These are phyloP conservation scores for Cystobasidium pallidum DNA, from an alignment of 1,284 basidiomycete genomes.

Conservation along the genomic window DNA sequence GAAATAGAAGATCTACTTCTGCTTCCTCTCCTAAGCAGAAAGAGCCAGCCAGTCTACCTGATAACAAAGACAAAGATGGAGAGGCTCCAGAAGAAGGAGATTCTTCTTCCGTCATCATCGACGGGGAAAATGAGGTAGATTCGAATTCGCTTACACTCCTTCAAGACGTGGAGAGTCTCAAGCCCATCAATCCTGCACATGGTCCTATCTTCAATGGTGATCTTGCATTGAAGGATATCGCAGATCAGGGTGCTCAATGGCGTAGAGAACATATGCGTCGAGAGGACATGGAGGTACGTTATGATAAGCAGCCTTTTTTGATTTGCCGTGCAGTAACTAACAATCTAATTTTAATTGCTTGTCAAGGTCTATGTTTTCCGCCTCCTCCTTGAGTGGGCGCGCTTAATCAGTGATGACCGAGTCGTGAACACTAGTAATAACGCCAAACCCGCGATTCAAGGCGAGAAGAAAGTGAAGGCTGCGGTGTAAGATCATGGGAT, in stretches of 20 bases:
- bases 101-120: constrained; percentile 8
- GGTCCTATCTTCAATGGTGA: constrained; percentile 67
- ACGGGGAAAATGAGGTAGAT: constrained; percentile 64
- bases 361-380: constrained; percentile 74
- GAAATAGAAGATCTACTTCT: constrained; percentile 43
- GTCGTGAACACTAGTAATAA: not conserved
- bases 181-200: constrained; percentile 55
- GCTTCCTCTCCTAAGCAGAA: constrained; percentile 39
- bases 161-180: constrained; percentile 58
- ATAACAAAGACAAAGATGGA: not conserved
- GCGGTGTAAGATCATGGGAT: too few species aligned
- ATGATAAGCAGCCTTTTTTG: constrained; percentile 6
- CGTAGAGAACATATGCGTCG: constrained; percentile 76
- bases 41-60: constrained; percentile 7
- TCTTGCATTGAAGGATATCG: constrained; percentile 74
- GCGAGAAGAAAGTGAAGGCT: constrained; percentile 16
- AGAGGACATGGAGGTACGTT: constrained; percentile 75
- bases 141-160: constrained; percentile 56
- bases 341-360: too few species aligned
- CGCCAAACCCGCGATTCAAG: constrained; percentile 15
- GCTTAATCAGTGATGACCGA: constrained; percentile 59
- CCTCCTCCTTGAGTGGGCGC: constrained; percentile 83
- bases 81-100: not conserved
- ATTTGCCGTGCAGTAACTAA: not conserved
- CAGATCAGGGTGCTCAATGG: constrained; percentile 85